Evolutionary conservation across 352 stramenopile species (phyloP), one percentile per base, ranked within the genome.

Genomic region (Phytopythium mirpurense): DNA sequence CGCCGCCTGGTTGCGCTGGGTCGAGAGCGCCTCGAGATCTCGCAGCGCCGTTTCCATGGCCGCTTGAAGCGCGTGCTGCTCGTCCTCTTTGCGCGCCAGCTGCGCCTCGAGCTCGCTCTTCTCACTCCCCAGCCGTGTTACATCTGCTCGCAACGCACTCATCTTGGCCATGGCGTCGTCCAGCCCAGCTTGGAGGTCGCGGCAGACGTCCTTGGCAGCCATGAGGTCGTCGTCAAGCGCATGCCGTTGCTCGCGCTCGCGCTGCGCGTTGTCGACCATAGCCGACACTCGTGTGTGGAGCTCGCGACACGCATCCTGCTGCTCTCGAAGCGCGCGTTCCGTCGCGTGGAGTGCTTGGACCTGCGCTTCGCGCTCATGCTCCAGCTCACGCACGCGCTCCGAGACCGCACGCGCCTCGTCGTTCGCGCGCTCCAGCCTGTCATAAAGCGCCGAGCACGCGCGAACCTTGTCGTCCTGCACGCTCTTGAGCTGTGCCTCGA

Each of bases 1-100:
- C 0, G 82, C 75, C 0, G 78, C 83, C 24, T 93, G 81, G 38
- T 93, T 92, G 27, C 83, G 77, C 46, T 93, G 80, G 15, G 68
- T 67, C 1, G 83, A 89, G 16, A 93, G 55, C 1, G 56, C 65
- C 26, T 83, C 66, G 1, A 93, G 47, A 36, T 93, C 83, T 0
- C 69, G 64, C n/a, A 91, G 56, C 10, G 79, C 67, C 8, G 70
- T 68, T 38, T 88, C 82, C 79, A 92, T 92, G 10, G 72, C 79
- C 5, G 70, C 51, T 11, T 74, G 71, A 35, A 93, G 60, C 4
- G 71, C 72, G 1, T 37, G 53, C 38, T 89, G 73, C 16, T 90
- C 76, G 9, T 57, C 57, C 29, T 67, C 60, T 27, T 86, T 81
- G 23, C 68, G 77, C 3, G 60, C 62, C 2, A 89, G 40, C 32